Evolutionary conservation across 352 stramenopile species (phyloP), one percentile per base, ranked within the genome.

Genomic region (Pythium periplocum): DNA sequence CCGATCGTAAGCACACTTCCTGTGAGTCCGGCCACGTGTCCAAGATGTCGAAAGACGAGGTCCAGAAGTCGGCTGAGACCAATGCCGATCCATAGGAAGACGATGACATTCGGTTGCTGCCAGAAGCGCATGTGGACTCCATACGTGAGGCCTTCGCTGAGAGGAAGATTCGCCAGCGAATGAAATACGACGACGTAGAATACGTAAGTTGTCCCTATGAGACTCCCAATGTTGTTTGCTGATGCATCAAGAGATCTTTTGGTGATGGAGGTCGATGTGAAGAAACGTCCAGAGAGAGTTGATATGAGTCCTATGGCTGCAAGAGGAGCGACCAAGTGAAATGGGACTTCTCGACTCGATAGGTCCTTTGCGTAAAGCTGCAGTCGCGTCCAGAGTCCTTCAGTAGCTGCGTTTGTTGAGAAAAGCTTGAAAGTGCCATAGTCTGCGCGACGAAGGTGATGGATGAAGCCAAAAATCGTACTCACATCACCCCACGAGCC

Each of bases 171-270:
- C 17, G 90, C 83, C 0, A 98, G 68, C 7, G 86, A 75, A 69
- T 98, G 94, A 65, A 98, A 98, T 4, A 97, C 75, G 11, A 93
- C n/a, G 56, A 98, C 72, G 64, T 98, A 98, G 57, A 98, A 95
- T 4, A 62, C 17, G 12, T 96, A 85, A 41, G 84, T 73, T 3
- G 41, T 57, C 10, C 86, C 36, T 4, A 97, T 57, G 4, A 83
- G 30, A 17, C 55, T 12, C 36, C 66, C 56, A 38, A 51, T 5
- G 38, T 31, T 35, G 53, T 59, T 7, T 32, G 3, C 7, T 39
- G 39, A 7, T 38, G 35, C 4, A 17, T 43, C n/a, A 8, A 52
- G 31, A 10, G n/a, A 37, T 44, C 34, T 12, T 43, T 55, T 10
- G 4, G n/a, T 39, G n/a, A 4, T 42, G 32, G 9, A 1, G 32